Percentiles rank a stretch among this genome's conserved stretches.
Conservation (phyloP, 1,139 yeast species). For the Suhomyces wounanorum region DNA sequence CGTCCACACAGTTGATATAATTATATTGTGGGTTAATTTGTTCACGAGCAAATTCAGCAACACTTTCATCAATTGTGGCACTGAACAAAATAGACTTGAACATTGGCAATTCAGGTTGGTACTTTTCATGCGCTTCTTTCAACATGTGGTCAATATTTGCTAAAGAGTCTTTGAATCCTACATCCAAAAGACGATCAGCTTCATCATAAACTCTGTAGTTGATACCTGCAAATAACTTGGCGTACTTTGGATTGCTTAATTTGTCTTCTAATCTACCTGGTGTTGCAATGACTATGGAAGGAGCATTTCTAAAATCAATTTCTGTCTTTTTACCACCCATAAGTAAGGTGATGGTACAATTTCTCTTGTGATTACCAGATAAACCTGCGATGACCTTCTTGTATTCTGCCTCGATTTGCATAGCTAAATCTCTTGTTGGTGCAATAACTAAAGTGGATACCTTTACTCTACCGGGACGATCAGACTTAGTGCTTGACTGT, state of each 20-base stretch:
- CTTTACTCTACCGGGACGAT: conserved; percentile 16
- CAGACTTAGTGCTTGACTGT: conserved; percentile 13
- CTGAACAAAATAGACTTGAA: conserved; percentile 77
- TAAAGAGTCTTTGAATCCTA: conserved; percentile 70
- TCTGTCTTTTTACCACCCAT: conserved; percentile 43
- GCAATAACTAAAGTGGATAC: conserved; percentile 71
- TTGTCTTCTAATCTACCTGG: conserved; percentile 83
- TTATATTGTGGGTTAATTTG: conserved; percentile 66
- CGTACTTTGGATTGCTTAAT: conserved; percentile 47
- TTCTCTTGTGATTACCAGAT: conserved; percentile 16
- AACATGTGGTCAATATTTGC: conserved; percentile 54
- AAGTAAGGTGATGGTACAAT: conserved; percentile 27
- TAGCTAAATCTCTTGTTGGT: conserved; percentile 92
- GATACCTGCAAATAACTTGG: conserved; percentile 53
- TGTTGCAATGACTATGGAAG: conserved; percentile 74
- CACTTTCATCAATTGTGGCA: conserved; percentile 79
- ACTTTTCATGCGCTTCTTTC: conserved; percentile 36
- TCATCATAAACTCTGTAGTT: conserved; percentile 79
- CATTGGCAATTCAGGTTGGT: conserved; percentile 25
- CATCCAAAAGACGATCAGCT: conserved; percentile 80
- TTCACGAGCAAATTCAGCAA: conserved; percentile 61
- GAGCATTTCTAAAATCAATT: conserved; percentile 24
- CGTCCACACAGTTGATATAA: conserved; percentile 75
- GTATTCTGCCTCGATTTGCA: conserved; percentile 75
- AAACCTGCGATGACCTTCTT: conserved; percentile 39